phyloP scores from a whole-genome alignment of 225 moss, liverwort and hornwort genomes.

The Thuidium tamariscinum region DNA sequence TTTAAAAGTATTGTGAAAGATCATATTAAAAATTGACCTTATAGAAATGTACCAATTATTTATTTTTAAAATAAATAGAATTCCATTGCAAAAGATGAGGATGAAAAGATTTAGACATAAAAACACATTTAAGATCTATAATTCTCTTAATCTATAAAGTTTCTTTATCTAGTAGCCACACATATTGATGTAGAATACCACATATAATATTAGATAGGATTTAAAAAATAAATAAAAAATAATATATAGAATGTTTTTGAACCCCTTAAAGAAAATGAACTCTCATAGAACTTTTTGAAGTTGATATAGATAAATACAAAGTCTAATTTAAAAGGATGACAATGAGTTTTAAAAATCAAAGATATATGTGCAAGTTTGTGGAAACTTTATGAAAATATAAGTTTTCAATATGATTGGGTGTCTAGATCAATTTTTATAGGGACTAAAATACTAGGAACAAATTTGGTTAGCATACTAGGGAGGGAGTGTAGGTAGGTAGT shows the following conservation, averaged over 20 bases:
- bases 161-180: neutral
- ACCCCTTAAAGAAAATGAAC: neutral
- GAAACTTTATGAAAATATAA: neutral
- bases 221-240: too few species aligned
- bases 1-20: fast-evolving
- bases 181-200: too few species aligned
- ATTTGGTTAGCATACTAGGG: too few species aligned
- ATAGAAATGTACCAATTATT: neutral
- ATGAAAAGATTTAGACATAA: neutral
- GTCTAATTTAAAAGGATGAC: neutral
- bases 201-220: too few species aligned
- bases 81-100: neutral
- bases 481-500: too few species aligned
- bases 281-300: neutral
- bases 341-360: neutral
- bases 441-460: neutral
- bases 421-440: neutral
- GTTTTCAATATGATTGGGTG: too few species aligned
- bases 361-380: too few species aligned
- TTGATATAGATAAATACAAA: neutral
- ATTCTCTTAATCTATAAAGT: neutral
- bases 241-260: neutral
- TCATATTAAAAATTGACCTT: neutral
- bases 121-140: fast-evolving
- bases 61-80: neutral